Base-by-base conservation (phyloP, 768 basidiomycete genomes). In the Lanmaoa rubissima region DNA sequence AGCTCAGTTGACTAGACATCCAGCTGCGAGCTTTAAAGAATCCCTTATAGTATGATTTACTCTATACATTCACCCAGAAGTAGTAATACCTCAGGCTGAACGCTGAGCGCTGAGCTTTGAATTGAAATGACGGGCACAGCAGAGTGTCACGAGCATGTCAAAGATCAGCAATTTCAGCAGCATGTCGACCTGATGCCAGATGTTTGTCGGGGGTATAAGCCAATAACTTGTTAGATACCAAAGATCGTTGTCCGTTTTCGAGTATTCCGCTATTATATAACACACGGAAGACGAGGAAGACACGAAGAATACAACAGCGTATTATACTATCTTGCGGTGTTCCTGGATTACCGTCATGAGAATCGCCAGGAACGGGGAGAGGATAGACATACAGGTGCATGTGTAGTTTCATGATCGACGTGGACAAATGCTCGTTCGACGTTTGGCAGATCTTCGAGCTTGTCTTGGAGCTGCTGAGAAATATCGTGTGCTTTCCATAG, bases 351-450 rank as follows among this genome's bases (percentile, higher is more conserved):
- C 39, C 41, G 57, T 43, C 48, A 19, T 10, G 39, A 49, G 42
- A 51, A 50, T 24, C 7, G 21, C 31, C 44, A 28, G 14, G n/a
- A 35, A 46, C 28, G 17, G 26, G 11, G 24, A 60, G 35, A 21
- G 32, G 21, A 44, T 1, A 53, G 32, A 65, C 79, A 45, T 54
- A 86, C 85, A 12, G 85, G 85, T 16, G 76, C 65, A 73, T 95
- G 94, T n/a, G 86, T 88, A 6, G 89, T 88, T 74, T 96, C 94
- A 65, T 96, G 88, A 73, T 97, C 94, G 56, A 96, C 92, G 68
- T 97, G 94, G 26, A 97, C 93, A 70, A 95, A 97, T 38, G 94
- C 94, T 38, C 94, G 79, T 60, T 91, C 94, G 42, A 97, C 94
- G 64, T 92, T 89, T 3, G 94, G 92, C 39, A 97, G 75, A 16